These are phyloP conservation scores for Boletellus emodensis DNA, from an alignment of 768 basidiomycete genomes.

Conservation along the genomic window DNA sequence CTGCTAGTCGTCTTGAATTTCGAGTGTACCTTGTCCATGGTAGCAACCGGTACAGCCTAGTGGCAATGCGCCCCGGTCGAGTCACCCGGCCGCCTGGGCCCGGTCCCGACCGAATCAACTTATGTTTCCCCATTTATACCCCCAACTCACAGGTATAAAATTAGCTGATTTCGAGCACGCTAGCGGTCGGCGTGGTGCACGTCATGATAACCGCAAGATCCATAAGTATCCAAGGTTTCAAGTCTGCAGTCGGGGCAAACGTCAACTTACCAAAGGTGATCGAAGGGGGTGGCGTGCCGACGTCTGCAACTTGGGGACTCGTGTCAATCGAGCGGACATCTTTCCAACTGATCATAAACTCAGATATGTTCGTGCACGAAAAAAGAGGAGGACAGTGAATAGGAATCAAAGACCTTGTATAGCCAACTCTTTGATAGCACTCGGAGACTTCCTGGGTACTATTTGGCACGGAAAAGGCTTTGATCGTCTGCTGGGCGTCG, in stretches of 20 bases:
- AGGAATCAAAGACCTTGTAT: constrained; percentile 4
- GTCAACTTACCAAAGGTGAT: too few species aligned
- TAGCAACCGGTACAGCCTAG: neutral
- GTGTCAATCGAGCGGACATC: too few species aligned
- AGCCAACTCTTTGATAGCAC: constrained; percentile 9
- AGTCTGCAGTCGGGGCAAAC: too few species aligned
- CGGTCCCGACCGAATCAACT: constrained; percentile 8
- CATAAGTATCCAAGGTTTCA: too few species aligned
- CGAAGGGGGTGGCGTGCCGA: too few species aligned
- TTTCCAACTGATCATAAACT: neutral
- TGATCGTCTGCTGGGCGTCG: constrained; percentile 15
- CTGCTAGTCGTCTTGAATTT: constrained; percentile 35
- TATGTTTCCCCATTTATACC: too few species aligned
- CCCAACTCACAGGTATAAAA: too few species aligned
- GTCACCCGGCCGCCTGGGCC: neutral
- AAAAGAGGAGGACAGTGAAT: neutral
- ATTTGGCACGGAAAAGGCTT: constrained; percentile 21
- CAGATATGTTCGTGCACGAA: neutral
- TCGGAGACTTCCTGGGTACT: constrained; percentile 12
- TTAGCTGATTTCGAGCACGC: too few species aligned
- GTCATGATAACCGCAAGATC: too few species aligned
- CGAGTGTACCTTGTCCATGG: constrained; percentile 25
- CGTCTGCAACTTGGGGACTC: too few species aligned
- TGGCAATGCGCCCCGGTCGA: constrained; percentile 2
- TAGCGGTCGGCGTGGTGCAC: too few species aligned